phyloP scores from a whole-genome alignment of 306 rosid genomes.

The Glycyrrhiza uralensis region DNA sequence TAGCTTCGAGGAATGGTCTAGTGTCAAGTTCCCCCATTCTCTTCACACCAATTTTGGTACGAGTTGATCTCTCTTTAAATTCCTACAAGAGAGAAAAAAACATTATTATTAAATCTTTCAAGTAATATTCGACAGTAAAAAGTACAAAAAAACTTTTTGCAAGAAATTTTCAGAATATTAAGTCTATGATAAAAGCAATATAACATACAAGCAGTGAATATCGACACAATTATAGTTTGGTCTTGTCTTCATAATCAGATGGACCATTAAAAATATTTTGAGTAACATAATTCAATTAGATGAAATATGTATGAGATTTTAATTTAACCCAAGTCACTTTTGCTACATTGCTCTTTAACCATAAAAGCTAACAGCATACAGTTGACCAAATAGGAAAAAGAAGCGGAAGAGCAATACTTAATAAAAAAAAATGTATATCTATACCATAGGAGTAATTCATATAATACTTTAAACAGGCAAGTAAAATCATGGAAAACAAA shows the following conservation, averaged over 20 bases:
- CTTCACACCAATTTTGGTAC: constrained; percentile 57
- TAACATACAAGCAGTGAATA: constrained; percentile 18
- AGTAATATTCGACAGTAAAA: neutral
- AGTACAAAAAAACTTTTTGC: neutral
- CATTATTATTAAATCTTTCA: neutral
- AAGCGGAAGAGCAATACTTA: neutral
- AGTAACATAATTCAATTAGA: neutral
- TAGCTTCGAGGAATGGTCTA: constrained; percentile 73
- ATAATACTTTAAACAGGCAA: neutral
- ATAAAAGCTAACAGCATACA: neutral
- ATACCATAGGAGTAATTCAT: neutral
- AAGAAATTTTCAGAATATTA: neutral
- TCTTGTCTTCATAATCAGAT: constrained; percentile 7
- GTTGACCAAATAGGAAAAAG: neutral
- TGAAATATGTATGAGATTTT: neutral
- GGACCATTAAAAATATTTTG: neutral
- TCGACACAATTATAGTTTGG: neutral
- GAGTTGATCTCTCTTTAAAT: constrained; percentile 53
- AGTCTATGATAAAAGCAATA: neutral
- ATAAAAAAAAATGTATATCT: neutral
- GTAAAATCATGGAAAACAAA: neutral
- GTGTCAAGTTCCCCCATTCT: constrained; percentile 95
- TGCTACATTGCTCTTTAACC: neutral
- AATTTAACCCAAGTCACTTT: neutral
- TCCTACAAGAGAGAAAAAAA: constrained; percentile 44